phyloP scores from a whole-genome alignment of 192 early-diverging fungal species.

The Podila epicladia region DNA sequence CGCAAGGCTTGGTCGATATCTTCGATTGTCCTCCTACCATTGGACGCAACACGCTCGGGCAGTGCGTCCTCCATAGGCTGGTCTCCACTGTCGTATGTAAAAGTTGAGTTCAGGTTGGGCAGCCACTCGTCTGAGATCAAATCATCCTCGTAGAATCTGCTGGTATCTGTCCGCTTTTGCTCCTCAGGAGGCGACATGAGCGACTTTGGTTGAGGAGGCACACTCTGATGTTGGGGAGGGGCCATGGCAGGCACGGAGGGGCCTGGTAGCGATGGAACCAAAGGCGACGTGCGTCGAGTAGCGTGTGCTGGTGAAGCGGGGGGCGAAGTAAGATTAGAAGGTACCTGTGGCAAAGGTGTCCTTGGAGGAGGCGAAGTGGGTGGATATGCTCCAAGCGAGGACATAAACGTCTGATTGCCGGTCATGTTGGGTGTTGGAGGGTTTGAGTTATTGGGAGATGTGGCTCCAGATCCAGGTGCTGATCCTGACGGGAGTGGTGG shows the following conservation, averaged over 20 bases:
- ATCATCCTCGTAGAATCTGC: conserved; percentile 30
- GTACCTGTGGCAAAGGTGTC: conserved; percentile 16
- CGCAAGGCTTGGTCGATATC: too few species aligned
- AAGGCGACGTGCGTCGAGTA: conserved; percentile 24
- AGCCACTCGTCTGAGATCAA: conserved; percentile 38
- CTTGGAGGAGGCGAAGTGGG: conserved; percentile 34
- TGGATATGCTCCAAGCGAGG: conserved; percentile 11
- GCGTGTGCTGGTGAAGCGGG: conserved; percentile 39
- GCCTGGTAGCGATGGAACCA: conserved; percentile 9
- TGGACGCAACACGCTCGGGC: conserved; percentile 25
- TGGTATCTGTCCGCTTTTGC: conserved; percentile 3
- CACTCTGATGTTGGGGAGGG: background rate
- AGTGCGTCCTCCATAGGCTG: conserved; percentile 26
- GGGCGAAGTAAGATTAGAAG: conserved; percentile 27
- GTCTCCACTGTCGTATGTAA: conserved; percentile 16
- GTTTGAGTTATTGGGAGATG: conserved; percentile 30
- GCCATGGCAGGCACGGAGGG: background rate
- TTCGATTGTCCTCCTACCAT: background rate
- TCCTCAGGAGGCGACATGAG: conserved; percentile 11
- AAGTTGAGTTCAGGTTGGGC: conserved; percentile 11
- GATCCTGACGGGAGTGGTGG: conserved; percentile 12
- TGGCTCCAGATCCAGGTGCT: conserved; percentile 12
- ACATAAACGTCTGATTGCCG: conserved; percentile 14
- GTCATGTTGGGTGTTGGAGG: conserved; percentile 24
- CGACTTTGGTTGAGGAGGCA: conserved; percentile 12